A percentile compares a stretch with the other conserved stretches of the same genome.
These are phyloP conservation scores for Podaxis carcinomalis DNA, from an alignment of 768 basidiomycete species.

Conservation along the genomic window DNA sequence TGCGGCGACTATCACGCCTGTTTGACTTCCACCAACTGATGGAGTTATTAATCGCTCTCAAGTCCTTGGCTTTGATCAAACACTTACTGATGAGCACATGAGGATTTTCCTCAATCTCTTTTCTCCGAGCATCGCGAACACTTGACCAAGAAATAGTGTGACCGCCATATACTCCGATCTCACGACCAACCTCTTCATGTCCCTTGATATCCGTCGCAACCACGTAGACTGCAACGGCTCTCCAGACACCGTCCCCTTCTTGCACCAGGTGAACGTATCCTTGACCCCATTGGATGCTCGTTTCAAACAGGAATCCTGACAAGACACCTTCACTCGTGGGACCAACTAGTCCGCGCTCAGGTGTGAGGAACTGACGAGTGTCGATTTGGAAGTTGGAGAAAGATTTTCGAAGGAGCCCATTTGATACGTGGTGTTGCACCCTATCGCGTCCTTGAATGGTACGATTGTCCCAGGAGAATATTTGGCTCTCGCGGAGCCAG, in stretches of 20 bases:
- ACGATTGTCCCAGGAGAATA: constrained; percentile 9
- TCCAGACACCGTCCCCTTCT: constrained; percentile 4
- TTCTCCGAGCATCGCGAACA: not conserved
- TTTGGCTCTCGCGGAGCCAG: constrained; percentile 9
- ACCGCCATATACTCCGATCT: constrained; percentile 3
- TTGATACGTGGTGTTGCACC: not conserved
- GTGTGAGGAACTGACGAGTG: not conserved
- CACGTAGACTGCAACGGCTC: constrained; percentile 3
- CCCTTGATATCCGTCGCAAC: constrained; percentile 3
- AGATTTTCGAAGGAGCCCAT: not conserved
- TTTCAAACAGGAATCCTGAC: constrained; percentile 7
- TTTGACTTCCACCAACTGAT: constrained; percentile 4
- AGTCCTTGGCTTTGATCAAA: not conserved
- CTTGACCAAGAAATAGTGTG: constrained; percentile 1
- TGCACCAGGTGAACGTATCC: not conserved
- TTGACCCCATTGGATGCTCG: constrained; percentile 5
- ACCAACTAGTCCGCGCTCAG: not conserved
- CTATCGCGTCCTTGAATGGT: constrained; percentile 1
- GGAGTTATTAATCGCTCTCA: not conserved
- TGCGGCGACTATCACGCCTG: not conserved
- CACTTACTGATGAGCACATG: constrained; percentile 3
- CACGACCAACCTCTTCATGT: constrained; percentile 1
- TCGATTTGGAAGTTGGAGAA: constrained; percentile 8
- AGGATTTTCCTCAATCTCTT: not conserved
- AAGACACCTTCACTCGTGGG: not conserved